Conservation (phyloP, 2,329 filamentous ascomycete genomes). For the Penicillium sp. region DNA sequence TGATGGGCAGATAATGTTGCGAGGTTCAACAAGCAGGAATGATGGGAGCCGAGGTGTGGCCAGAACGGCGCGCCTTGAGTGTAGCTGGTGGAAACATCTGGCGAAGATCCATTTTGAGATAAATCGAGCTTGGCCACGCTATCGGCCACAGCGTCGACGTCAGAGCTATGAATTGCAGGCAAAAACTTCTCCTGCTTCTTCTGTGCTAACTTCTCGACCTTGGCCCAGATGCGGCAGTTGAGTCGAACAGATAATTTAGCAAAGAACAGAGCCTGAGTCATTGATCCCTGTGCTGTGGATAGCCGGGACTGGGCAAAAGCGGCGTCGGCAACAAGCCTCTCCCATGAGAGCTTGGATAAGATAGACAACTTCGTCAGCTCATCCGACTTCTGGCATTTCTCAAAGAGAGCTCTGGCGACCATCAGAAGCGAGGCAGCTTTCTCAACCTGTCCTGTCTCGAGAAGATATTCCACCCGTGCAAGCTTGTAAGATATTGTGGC, state of each 20-base stretch:
- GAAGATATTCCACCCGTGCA: slow-evolving; percentile 70
- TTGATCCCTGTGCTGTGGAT: slow-evolving; percentile 55
- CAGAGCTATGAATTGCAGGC: slow-evolving; percentile 21
- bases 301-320: slow-evolving; percentile 65
- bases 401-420: slow-evolving; percentile 30
- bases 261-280: slow-evolving; percentile 47
- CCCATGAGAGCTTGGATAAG: slow-evolving; percentile 45
- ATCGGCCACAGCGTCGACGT: slow-evolving; percentile 38
- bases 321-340: slow-evolving; percentile 58
- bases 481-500: slow-evolving; percentile 62
- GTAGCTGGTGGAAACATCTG: slow-evolving; percentile 45
- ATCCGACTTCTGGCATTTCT: slow-evolving; percentile 30
- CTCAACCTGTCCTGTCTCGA: slow-evolving; percentile 63
- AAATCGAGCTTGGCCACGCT: slow-evolving; percentile 41
- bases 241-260: slow-evolving; percentile 50
- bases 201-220: slow-evolving; percentile 46
- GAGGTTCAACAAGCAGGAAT: slow-evolving; percentile 69
- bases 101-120: slow-evolving; percentile 30
- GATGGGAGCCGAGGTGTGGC: slow-evolving; percentile 71
- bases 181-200: slow-evolving; percentile 33
- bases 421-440: slow-evolving; percentile 51
- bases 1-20: slow-evolving; percentile 77
- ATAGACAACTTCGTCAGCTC: slow-evolving; percentile 36
- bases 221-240: slow-evolving; percentile 52
- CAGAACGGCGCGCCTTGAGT: slow-evolving; percentile 69